Percentiles rank a stretch among this genome's conserved stretches.
These are phyloP conservation scores for Persicaria maculosa DNA, from an alignment of 148 eudicot species.

Conservation along the genomic window DNA sequence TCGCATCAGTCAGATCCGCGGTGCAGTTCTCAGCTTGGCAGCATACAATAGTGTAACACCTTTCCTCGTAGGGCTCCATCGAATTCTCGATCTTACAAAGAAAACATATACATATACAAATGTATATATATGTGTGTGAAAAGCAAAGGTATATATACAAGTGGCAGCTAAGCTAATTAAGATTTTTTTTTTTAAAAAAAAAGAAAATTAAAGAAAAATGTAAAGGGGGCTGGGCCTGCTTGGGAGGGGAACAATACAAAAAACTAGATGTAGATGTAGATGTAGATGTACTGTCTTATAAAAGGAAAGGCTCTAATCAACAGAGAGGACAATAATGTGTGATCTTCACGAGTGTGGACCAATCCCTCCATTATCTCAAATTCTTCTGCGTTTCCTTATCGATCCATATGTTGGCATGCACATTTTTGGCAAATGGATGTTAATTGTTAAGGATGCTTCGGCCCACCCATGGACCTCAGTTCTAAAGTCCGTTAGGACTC, in stretches of 20 bases:
- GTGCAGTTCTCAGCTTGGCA: slow-evolving; percentile 52
- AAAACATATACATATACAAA: not conserved
- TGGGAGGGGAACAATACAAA: no score
- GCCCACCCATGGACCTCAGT: no score
- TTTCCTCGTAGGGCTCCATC: not conserved
- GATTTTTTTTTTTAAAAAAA: not conserved
- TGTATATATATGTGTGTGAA: not conserved
- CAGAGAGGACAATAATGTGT: not conserved
- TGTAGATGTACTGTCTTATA: not conserved
- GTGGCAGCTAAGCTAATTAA: not conserved
- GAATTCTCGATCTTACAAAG: not conserved
- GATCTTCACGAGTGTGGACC: not conserved
- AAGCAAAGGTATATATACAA: not conserved
- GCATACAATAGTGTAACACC: slow-evolving; percentile 4
- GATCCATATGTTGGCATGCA: no score
- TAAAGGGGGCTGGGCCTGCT: not conserved
- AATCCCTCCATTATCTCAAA: not conserved
- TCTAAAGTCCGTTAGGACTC: no score
- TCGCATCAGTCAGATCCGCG: slow-evolving; percentile 57
- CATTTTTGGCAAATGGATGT: no score
- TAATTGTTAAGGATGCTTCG: no score
- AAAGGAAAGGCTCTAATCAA: not conserved
- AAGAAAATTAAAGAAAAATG: not conserved
- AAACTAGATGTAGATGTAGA: not conserved
- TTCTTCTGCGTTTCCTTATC: not conserved